These are phyloP conservation scores for Geoglossum glabrum DNA, from an alignment of 495 filamentous ascomycete genomes.

Conservation along the genomic window DNA sequence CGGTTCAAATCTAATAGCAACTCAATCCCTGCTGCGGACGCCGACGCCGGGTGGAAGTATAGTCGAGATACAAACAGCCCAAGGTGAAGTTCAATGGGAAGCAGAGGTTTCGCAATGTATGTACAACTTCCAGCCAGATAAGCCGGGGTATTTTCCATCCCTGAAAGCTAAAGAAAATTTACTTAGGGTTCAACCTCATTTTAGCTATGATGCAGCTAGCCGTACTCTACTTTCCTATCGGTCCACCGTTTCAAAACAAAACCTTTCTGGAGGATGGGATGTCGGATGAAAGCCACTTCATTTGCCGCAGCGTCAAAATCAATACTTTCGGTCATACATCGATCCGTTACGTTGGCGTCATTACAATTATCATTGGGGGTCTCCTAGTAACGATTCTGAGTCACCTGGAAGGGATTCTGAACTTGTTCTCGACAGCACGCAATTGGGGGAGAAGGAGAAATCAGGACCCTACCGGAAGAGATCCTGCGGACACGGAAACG, in stretches of 20 bases:
- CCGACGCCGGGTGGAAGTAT: neutral
- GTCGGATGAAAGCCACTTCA: neutral
- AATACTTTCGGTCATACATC: neutral
- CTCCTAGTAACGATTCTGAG: too few relatives aligned
- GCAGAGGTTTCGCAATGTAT: neutral
- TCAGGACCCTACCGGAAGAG: too few relatives aligned
- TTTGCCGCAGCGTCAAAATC: neutral
- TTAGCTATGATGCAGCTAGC: neutral
- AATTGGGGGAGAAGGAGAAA: too few relatives aligned
- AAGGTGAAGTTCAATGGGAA: neutral
- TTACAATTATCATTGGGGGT: neutral
- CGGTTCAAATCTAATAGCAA: neutral
- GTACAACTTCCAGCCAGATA: neutral
- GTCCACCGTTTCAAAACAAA: neutral
- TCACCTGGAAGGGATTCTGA: too few relatives aligned
- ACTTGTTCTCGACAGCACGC: too few relatives aligned
- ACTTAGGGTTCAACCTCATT: neutral
- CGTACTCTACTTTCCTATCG: neutral
- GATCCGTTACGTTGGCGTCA: neutral
- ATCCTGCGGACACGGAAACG: too few relatives aligned
- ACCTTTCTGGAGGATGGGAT: neutral
- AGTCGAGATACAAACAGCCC: neutral
- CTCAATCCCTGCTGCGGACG: neutral
- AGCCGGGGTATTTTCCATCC: neutral
- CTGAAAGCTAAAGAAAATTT: neutral